These are phyloP conservation scores for Lolium multiflorum DNA, from an alignment of 176 grass and related monocot genomes.

Conservation along the genomic window DNA sequence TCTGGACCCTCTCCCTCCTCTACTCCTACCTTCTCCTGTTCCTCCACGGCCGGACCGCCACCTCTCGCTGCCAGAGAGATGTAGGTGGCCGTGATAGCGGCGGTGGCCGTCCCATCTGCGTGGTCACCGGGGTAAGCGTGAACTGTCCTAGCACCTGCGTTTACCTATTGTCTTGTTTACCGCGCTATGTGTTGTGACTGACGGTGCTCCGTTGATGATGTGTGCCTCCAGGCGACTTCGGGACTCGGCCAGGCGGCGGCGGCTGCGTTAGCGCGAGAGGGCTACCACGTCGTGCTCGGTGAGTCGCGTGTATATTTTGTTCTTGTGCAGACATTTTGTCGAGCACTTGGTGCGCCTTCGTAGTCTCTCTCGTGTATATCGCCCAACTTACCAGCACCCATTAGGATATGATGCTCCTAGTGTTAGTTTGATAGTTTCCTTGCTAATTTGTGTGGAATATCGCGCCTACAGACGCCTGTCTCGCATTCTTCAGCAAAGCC, in stretches of 20 bases:
- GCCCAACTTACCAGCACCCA: too few relatives aligned
- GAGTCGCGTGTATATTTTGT: constrained; percentile 11
- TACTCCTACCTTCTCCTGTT: constrained; percentile 67
- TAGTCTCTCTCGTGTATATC: neutral
- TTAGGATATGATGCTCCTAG: neutral
- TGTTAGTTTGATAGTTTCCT: neutral
- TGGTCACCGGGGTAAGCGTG: constrained; percentile 72
- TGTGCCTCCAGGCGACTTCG: constrained; percentile 61
- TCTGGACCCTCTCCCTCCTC: constrained; percentile 69
- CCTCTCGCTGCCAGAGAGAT: neutral
- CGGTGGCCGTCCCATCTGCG: constrained; percentile 50
- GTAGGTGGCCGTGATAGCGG: neutral
- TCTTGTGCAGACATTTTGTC: constrained; percentile 18
- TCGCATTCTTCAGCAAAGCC: neutral
- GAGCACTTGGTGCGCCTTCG: constrained; percentile 24
- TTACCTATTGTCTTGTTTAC: neutral
- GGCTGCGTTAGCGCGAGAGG: constrained; percentile 64
- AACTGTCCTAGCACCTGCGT: too few relatives aligned
- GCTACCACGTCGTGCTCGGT: constrained; percentile 84
- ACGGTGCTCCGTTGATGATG: neutral
- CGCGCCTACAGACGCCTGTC: neutral
- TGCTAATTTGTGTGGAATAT: neutral
- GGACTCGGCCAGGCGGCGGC: constrained; percentile 75
- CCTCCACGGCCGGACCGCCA: constrained; percentile 12
- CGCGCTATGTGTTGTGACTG: neutral